Evolutionary conservation across 768 basidiomycete species (phyloP), one percentile per base, ranked within the genome.

Genomic region (Amanita thiersii): DNA sequence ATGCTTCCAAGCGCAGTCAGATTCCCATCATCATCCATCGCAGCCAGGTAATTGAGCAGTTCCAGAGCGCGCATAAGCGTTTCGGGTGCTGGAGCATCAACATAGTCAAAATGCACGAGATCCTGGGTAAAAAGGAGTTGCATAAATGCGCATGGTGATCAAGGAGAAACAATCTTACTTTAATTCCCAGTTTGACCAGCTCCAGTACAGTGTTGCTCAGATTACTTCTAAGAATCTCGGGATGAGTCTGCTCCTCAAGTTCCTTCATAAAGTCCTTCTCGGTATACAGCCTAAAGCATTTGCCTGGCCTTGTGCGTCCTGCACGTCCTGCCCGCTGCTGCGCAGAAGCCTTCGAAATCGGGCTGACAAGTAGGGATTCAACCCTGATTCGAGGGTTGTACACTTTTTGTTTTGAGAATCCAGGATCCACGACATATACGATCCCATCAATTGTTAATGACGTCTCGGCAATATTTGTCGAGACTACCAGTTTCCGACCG

Each of bases 381-480:
- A 98, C 94, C 35, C 94, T 81, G 46, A 97, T 96, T 21, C 94
- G 77, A 0, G 94, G 96, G 58, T 97, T 98, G 68, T 98, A 99
- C 37, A 98, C 85, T 57, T 94, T 97, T 63, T 97, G 94, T 63
- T 99, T 94, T 24, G 86, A 92, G 66, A 98, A 96, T 1, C 92
- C 93, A 0, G 93, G 90, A 55, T 97, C 94, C 34, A 97, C 92
- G 44, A 97, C 94, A 53, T 98, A 99, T n/a, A 99, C 93, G 53
- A 99, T 97, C 15, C 94, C 94, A 51, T 99, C 94, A 44, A 99
- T 98, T 2, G 94, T 99, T 31, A 98, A 64, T 2, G 91, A 94
- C 1, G 94, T 98, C 62, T 99, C 94, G 2, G 96, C 96, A 44
- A 98, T 91, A 57, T 98, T 99, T 20, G 94, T 99, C 6, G 92